These are phyloP conservation scores for Sporisorium iseilematis-ciliati DNA, from an alignment of 1,284 basidiomycete species.

Conservation along the genomic window DNA sequence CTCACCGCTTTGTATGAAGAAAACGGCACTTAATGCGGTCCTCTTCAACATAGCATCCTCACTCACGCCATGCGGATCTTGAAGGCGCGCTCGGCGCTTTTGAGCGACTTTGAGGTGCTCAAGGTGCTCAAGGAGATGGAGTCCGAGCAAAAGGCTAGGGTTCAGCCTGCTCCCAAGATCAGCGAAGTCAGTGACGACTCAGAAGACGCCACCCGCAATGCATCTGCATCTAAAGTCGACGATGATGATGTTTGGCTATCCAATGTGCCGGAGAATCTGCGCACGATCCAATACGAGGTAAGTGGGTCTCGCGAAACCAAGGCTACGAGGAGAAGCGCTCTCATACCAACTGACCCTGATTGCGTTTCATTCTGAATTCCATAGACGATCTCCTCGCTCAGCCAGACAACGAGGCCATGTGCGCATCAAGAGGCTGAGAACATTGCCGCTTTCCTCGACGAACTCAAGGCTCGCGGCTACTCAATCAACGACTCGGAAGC, in stretches of 20 bases:
- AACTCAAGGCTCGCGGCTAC: constrained; percentile 71
- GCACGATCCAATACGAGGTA: constrained; percentile 90
- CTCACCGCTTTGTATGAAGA: background rate
- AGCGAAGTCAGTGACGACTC: constrained; percentile 69
- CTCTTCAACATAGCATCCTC: constrained; percentile 4
- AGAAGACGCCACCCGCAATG: constrained; percentile 5
- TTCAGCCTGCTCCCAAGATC: constrained; percentile 71
- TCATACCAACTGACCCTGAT: background rate
- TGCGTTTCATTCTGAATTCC: background rate
- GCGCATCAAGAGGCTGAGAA: constrained; percentile 77
- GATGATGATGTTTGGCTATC: constrained; percentile 46
- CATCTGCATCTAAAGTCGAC: constrained; percentile 16
- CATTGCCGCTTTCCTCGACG: constrained; percentile 78
- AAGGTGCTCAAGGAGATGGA: constrained; percentile 82
- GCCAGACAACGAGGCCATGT: constrained; percentile 79
- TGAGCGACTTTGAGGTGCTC: constrained; percentile 89
- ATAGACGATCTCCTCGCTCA: constrained; percentile 85
- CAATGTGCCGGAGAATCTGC: constrained; percentile 77
- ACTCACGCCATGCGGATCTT: constrained; percentile 76
- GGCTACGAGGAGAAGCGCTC: background rate
- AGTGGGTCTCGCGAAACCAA: constrained; percentile 43
- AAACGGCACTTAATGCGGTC: constrained; percentile 8
- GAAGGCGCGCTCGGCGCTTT: constrained; percentile 80
- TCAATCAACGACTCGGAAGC: constrained; percentile 47
- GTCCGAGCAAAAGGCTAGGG: constrained; percentile 74